Evolutionary conservation across 208 protist species (phyloP).

Genomic region (Crithidia acanthocephali): DNA sequence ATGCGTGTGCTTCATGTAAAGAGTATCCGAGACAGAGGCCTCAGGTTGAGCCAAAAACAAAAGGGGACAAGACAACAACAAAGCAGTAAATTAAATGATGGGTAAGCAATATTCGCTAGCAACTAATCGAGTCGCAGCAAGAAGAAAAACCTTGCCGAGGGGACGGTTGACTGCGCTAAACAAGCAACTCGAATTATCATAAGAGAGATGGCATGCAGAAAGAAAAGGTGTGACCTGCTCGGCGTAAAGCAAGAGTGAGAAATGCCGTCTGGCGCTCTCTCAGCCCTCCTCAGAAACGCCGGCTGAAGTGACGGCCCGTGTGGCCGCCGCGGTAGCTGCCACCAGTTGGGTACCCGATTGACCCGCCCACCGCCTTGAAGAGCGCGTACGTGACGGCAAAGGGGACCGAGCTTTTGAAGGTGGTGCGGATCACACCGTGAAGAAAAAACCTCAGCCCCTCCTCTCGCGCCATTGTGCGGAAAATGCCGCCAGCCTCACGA

Average conservation of each 20-base stretch:
- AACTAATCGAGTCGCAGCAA: too few species aligned
- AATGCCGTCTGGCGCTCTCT: not conserved
- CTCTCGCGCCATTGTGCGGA: constrained; percentile 49
- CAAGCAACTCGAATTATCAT: too few species aligned
- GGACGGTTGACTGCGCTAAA: too few species aligned
- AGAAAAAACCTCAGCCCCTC: constrained; percentile 85
- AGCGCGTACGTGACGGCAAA: constrained; percentile 84
- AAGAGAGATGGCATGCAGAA: too few species aligned
- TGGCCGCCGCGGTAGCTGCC: constrained; percentile 29
- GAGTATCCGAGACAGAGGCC: too few species aligned
- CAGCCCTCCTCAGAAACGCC: constrained; percentile 17
- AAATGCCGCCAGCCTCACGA: constrained; percentile 67
- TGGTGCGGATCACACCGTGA: constrained; percentile 71
- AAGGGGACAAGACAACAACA: not conserved
- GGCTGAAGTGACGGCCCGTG: constrained; percentile 48
- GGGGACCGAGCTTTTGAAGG: constrained; percentile 86
- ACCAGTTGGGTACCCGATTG: constrained; percentile 52
- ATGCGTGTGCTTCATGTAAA: too few species aligned
- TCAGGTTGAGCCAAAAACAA: too few species aligned
- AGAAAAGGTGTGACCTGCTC: too few species aligned
- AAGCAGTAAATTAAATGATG: not conserved
- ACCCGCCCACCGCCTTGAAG: constrained; percentile 74
- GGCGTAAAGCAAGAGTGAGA: too few species aligned
- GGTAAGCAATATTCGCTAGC: too few species aligned
- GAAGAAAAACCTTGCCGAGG: too few species aligned